phyloP scores from a whole-genome alignment of 116 monocot species.

The Cymodocea nodosa region DNA sequence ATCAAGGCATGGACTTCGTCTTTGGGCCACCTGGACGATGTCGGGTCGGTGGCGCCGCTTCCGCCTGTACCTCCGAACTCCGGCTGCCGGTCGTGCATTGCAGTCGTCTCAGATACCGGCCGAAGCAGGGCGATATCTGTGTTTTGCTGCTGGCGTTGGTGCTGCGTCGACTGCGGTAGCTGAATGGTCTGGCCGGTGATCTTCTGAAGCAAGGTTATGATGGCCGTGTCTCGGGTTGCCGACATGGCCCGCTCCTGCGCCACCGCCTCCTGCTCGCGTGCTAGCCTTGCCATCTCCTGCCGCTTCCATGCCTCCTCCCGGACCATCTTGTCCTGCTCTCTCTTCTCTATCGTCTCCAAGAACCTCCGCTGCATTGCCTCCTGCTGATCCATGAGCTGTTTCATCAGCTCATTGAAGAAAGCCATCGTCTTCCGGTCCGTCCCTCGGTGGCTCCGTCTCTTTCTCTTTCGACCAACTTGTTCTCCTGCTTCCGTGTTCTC shows the following conservation, averaged over 20 bases:
- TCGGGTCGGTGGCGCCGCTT: not conserved
- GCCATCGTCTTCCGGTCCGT: conserved; percentile 50
- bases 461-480: conserved; percentile 8
- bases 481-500: conserved; percentile 35
- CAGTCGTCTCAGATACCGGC: not conserved
- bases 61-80: not conserved
- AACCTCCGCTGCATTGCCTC: conserved; percentile 78
- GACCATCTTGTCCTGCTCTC: conserved; percentile 26
- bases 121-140: not conserved
- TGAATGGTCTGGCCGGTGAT: conserved; percentile 22
- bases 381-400: conserved; percentile 73
- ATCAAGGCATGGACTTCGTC: conserved; percentile 76
- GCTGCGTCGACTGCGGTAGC: conserved; percentile 1
- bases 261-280: conserved; percentile 44
- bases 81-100: not conserved
- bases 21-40: conserved; percentile 81
- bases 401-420: conserved; percentile 73
- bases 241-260: conserved; percentile 51
- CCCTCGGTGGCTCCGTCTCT: conserved; percentile 23
- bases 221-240: conserved; percentile 47
- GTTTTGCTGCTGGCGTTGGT: not conserved
- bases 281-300: conserved; percentile 62
- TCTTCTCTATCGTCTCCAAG: conserved; percentile 28
- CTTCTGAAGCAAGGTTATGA: conserved; percentile 62
- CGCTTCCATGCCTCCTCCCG: conserved; percentile 84